These are phyloP conservation scores for Suillus alpinus DNA, from an alignment of 768 basidiomycete species.

Conservation along the genomic window DNA sequence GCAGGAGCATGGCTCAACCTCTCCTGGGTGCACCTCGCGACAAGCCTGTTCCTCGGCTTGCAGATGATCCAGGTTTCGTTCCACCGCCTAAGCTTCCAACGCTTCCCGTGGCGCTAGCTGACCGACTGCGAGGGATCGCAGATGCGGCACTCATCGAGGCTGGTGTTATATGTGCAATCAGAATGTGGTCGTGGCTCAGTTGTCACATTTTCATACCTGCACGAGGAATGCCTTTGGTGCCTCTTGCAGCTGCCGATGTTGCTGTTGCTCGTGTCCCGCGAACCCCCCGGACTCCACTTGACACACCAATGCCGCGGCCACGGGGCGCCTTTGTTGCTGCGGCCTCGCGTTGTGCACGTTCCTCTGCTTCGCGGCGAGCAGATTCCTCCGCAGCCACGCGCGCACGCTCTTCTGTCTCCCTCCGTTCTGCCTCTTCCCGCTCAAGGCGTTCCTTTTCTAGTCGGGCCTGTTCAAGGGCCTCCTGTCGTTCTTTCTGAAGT, in stretches of 20 bases:
- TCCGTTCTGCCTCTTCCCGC: conserved; percentile 31
- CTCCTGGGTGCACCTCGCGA: conserved; percentile 24
- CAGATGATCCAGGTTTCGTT: conserved; percentile 20
- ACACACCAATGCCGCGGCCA: conserved; percentile 44
- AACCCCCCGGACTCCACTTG: conserved; percentile 67
- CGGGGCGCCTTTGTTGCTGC: conserved; percentile 18
- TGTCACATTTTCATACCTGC: conserved; percentile 28
- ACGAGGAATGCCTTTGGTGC: conserved; percentile 39
- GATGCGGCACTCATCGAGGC: conserved; percentile 14
- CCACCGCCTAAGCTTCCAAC: conserved; percentile 16
- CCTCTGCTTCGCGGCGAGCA: conserved; percentile 45
- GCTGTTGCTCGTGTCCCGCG: conserved; percentile 66
- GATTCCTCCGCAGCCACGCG: conserved; percentile 28
- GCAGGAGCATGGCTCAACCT: conserved; percentile 9
- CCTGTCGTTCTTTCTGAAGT: conserved; percentile 43
- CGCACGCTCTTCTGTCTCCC: conserved; percentile 39
- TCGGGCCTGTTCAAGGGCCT: conserved; percentile 24
- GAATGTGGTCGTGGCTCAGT: background rate
- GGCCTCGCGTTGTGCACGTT: conserved; percentile 48
- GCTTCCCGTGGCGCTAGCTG: conserved; percentile 27
- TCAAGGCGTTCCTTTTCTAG: conserved; percentile 32
- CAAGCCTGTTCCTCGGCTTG: conserved; percentile 24
- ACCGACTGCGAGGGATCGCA: conserved; percentile 19
- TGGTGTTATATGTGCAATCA: background rate
- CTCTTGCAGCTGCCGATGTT: conserved; percentile 45